Evolutionary conservation across 495 filamentous ascomycete genomes (phyloP), one percentile per base, ranked within the genome.

Genomic region (Xylaria curta): DNA sequence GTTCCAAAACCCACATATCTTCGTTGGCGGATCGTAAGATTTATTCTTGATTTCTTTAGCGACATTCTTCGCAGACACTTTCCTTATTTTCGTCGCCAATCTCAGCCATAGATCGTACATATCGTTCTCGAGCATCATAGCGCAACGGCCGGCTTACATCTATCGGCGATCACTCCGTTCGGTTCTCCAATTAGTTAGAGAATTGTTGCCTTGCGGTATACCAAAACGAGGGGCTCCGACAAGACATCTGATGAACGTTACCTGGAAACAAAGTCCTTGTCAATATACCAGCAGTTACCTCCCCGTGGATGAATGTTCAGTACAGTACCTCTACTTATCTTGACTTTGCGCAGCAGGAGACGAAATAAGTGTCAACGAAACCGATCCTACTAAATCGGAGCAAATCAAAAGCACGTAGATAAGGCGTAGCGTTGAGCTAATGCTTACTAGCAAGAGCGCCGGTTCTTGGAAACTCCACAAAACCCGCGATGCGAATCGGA

Each of bases 41-140:
- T 63, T 58, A 33, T n/a, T 44, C 46, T 63, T 44, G 58, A 53
- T 54, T 26, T 17, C 19, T 42, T 47, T 31, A 31, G 17, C 68
- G 19, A 49, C 42, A 44, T 28, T 28, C 46, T 31, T 70, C 68
- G 68, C 68, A 64, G 54, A 70, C 17, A 56, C 1, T 56, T 70
- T 70, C 68, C 68, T 28, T 26, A 21, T 36, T 67, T 56, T n/a
- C 24, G 19, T 42, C 15, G 24, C 47, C 21, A 28, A 40, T 47
- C 21, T 56, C 49, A 67, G 49, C 65, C 56, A 21, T 5, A 26
- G 13, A 67, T 65, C 42, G 12, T n/a, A 65, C 62, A 4, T 49
- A 33, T 13, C 26, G 19, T 28, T 26, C 31, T 38, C 24, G 9
- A 65, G 62, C 42, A 47, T 56, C 8, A 5, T 54, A 26, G 49